phyloP scores from a whole-genome alignment of 176 grass and related monocot genomes.

The Lolium perenne region DNA sequence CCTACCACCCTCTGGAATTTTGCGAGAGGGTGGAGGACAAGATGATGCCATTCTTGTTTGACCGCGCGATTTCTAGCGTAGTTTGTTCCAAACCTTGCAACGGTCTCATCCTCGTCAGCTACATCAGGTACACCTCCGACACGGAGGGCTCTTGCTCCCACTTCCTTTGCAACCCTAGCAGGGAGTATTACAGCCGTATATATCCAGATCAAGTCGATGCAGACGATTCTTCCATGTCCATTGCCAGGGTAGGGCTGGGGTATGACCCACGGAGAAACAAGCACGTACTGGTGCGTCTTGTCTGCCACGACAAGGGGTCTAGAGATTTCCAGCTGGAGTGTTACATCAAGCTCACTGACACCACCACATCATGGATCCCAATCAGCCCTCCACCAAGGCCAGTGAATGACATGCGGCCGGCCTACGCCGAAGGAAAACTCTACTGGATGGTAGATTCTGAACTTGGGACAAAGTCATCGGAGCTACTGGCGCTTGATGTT shows the following conservation, averaged over 20 bases:
- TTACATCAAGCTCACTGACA: neutral
- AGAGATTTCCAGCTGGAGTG: neutral
- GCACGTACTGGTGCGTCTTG: neutral
- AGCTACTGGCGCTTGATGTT: neutral
- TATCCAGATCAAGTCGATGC: no score
- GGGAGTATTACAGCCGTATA: neutral
- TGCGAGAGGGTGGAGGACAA: neutral
- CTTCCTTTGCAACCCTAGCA: slow-evolving; percentile 28
- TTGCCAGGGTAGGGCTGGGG: neutral
- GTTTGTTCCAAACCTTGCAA: slow-evolving; percentile 32
- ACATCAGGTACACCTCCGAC: neutral
- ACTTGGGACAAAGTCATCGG: neutral
- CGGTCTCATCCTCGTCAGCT: neutral
- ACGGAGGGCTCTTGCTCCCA: neutral
- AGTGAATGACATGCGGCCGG: neutral
- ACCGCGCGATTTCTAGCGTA: neutral
- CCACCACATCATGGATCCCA: neutral
- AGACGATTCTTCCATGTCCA: neutral
- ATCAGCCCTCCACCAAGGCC: slow-evolving; percentile 7
- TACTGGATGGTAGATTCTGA: slow-evolving; percentile 18
- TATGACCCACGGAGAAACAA: neutral
- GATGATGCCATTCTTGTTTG: neutral
- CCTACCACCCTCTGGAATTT: neutral
- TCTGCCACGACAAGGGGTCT: neutral
- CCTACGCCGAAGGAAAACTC: neutral